Evolutionary conservation across 495 filamentous ascomycete genomes (phyloP).

Genomic region (Neurospora sp.): DNA sequence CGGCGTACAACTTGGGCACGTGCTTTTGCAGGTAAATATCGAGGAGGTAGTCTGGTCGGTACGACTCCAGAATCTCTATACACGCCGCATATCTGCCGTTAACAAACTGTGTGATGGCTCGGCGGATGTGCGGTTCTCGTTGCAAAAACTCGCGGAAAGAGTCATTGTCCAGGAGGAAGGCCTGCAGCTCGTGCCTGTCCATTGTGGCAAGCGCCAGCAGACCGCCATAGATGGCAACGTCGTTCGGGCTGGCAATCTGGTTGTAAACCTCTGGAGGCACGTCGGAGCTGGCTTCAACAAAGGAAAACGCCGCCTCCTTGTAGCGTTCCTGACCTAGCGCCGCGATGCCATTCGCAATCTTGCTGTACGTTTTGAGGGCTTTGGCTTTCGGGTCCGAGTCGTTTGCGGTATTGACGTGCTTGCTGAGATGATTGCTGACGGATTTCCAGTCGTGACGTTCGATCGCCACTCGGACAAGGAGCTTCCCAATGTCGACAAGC

Average conservation of each 20-base stretch:
- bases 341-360: conserved; percentile 58
- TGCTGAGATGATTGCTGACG: conserved; percentile 57
- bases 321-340: conserved; percentile 56
- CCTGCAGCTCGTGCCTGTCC: conserved; percentile 65
- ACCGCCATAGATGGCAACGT: conserved; percentile 85
- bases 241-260: conserved; percentile 70
- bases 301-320: conserved; percentile 60
- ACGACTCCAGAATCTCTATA: conserved; percentile 68
- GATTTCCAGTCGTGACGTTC: conserved; percentile 36
- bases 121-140: conserved; percentile 86
- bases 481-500: conserved; percentile 33
- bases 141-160: conserved; percentile 83
- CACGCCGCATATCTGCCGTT: conserved; percentile 79
- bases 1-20: conserved; percentile 54
- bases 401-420: conserved; percentile 41
- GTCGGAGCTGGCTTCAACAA: conserved; percentile 49
- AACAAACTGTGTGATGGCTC: conserved; percentile 79
- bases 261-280: conserved; percentile 50
- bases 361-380: conserved; percentile 50
- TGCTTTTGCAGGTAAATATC: conserved; percentile 81
- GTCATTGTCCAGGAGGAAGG: conserved; percentile 63
- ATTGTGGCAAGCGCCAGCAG: conserved; percentile 86
- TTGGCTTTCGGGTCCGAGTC: conserved; percentile 49
- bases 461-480: conserved; percentile 32
- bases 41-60: conserved; percentile 75